A percentile compares a stretch with the other conserved stretches of the same genome.
Conservation (phyloP, 1,284 basidiomycete species). For the Fomitiporia mediterranea region DNA sequence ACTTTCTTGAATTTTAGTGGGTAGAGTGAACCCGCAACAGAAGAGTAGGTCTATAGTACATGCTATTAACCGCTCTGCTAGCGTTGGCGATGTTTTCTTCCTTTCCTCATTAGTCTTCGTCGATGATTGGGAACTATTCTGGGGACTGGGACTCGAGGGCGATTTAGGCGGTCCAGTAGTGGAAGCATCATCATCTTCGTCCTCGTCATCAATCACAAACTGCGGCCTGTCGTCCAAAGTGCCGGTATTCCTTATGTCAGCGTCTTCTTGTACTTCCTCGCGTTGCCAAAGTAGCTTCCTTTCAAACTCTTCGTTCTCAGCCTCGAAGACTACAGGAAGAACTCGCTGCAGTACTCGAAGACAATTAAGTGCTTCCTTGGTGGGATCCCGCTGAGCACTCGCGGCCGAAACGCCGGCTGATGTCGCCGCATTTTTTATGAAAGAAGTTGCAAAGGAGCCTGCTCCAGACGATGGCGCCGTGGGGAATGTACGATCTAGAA, state of each 20-base stretch:
- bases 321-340: slow-evolving; percentile 84
- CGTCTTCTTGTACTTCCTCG: slow-evolving; percentile 43
- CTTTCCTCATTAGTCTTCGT: slow-evolving; percentile 22
- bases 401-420: slow-evolving; percentile 25
- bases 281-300: slow-evolving; percentile 70
- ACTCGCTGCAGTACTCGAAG: slow-evolving; percentile 81
- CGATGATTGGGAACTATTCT: neutral
- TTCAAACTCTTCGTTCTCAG: slow-evolving; percentile 71
- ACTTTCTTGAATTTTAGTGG: slow-evolving; percentile 70
- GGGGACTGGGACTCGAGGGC: slow-evolving; percentile 6
- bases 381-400: slow-evolving; percentile 56
- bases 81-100: slow-evolving; percentile 58
- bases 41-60: slow-evolving; percentile 82
- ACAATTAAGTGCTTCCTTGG: slow-evolving; percentile 84
- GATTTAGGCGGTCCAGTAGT: slow-evolving; percentile 27
- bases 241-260: slow-evolving; percentile 26
- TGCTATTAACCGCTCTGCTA: slow-evolving; percentile 76
- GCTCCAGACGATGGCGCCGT: slow-evolving; percentile 49
- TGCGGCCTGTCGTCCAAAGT: slow-evolving; percentile 42
- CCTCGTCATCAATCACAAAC: slow-evolving; percentile 82
- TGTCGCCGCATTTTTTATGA: slow-evolving; percentile 51
- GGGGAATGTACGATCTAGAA: slow-evolving; percentile 82
- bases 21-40: slow-evolving; percentile 87
- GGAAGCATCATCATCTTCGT: slow-evolving; percentile 46
- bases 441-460: slow-evolving; percentile 60